Evolutionary conservation across 257 asterid genomes (phyloP).

Genomic region (Anisodus acutangulus): DNA sequence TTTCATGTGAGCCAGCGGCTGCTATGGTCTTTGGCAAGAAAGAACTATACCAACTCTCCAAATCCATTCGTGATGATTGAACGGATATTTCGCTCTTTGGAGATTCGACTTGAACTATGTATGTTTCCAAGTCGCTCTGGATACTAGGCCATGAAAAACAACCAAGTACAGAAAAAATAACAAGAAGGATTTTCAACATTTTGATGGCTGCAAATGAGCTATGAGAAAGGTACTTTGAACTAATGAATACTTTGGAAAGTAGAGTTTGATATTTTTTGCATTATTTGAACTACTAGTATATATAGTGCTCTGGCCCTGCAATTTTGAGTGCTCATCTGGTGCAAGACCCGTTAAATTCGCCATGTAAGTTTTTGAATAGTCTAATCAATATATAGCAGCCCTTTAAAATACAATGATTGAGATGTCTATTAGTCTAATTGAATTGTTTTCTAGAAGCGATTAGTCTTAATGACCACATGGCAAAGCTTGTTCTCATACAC

Average conservation of each 20-base stretch:
- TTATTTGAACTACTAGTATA: background rate
- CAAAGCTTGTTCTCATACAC: background rate
- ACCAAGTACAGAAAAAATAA: background rate
- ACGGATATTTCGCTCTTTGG: conserved; percentile 30
- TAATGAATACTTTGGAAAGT: background rate
- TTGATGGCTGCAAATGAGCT: background rate
- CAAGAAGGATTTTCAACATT: background rate
- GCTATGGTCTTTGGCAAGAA: conserved; percentile 38
- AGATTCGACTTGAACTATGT: conserved; percentile 49
- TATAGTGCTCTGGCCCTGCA: background rate
- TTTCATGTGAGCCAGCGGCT: conserved; percentile 21
- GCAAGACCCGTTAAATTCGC: background rate
- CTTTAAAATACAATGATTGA: background rate
- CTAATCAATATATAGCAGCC: background rate
- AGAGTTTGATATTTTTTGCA: background rate
- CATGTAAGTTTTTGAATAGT: background rate
- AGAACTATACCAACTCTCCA: conserved; percentile 44
- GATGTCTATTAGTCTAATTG: background rate
- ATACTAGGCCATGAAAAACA: conserved; percentile 17
- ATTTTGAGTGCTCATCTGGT: background rate
- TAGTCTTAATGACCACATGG: conserved; percentile 22
- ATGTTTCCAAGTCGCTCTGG: conserved; percentile 32
- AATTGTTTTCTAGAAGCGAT: background rate
- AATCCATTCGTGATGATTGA: conserved; percentile 12
- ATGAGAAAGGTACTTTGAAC: background rate